phyloP scores from a whole-genome alignment of 129 eudicot genomes.

The Ambrosia trifida region DNA sequence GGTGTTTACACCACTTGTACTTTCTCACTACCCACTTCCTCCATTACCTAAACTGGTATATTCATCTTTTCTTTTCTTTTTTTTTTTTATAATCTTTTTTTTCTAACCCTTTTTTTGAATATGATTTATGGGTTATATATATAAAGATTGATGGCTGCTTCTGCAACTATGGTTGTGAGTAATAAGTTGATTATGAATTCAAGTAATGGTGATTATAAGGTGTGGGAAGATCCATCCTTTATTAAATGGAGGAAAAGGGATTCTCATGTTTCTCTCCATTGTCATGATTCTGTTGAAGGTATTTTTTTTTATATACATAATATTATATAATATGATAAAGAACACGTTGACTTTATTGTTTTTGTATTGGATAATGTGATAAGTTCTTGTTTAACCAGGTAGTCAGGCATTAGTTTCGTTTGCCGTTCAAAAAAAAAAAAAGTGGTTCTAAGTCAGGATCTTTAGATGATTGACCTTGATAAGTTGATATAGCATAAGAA shows the following conservation, averaged over 20 bases:
- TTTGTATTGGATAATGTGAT: not conserved
- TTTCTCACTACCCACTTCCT: constrained; percentile 15
- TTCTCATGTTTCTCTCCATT: constrained; percentile 86
- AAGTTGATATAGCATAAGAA: not conserved
- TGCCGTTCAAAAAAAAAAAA: no score
- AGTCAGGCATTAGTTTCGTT: not conserved
- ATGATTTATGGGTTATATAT: constrained; percentile 6
- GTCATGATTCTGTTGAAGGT: constrained; percentile 97
- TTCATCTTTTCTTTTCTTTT: not conserved
- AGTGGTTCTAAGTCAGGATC: not conserved
- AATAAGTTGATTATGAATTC: constrained; percentile 31
- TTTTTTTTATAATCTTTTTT: not conserved
- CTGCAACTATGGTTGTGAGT: constrained; percentile 31
- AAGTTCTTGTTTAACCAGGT: not conserved
- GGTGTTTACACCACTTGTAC: constrained; percentile 36
- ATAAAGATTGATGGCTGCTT: constrained; percentile 28
- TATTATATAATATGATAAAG: not conserved
- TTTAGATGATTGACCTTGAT: constrained; percentile 5
- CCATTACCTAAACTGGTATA: constrained; percentile 27
- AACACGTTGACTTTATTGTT: constrained; percentile 20
- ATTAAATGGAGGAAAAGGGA: constrained; percentile 97
- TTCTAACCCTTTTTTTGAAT: not conserved
- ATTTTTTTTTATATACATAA: not conserved
- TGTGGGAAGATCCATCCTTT: constrained; percentile 90
- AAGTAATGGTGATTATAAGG: constrained; percentile 46